Evolutionary conservation across 768 basidiomycete species (phyloP).

Genomic region (Postia placenta): DNA sequence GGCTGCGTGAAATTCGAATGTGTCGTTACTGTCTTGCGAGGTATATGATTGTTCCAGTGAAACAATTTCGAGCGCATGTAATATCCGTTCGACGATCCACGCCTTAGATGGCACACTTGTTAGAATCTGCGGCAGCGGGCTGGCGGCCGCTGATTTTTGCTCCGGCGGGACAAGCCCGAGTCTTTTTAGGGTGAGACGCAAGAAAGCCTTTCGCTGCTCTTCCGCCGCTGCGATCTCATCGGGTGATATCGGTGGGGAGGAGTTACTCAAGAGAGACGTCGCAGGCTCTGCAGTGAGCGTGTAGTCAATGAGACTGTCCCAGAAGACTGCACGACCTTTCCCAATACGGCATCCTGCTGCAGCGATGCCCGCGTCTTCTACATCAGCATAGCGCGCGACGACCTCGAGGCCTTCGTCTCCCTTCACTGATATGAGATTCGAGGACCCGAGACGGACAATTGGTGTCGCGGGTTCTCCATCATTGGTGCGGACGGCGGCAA

Average conservation of each 20-base stretch:
- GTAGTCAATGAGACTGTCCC: slow-evolving; percentile 55
- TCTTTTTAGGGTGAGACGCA: slow-evolving; percentile 28
- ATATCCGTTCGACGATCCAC: slow-evolving; percentile 32
- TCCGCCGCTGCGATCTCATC: slow-evolving; percentile 14
- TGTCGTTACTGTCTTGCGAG: slow-evolving; percentile 66
- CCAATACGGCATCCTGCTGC: not conserved
- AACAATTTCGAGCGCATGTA: slow-evolving; percentile 29
- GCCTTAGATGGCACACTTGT: slow-evolving; percentile 29
- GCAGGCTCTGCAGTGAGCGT: slow-evolving; percentile 36
- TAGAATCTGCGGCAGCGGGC: slow-evolving; percentile 25
- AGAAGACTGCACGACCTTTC: slow-evolving; percentile 35
- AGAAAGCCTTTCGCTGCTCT: slow-evolving; percentile 12
- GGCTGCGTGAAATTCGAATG: slow-evolving; percentile 51
- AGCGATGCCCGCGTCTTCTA: not conserved
- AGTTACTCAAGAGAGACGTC: slow-evolving; percentile 10
- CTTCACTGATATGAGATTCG: not conserved
- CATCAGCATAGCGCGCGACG: not conserved
- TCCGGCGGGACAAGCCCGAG: slow-evolving; percentile 40
- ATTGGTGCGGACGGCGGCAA: not conserved
- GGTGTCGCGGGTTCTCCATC: not conserved
- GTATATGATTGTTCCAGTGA: slow-evolving; percentile 27
- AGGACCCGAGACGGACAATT: not conserved
- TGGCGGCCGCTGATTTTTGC: slow-evolving; percentile 3
- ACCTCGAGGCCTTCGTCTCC: not conserved
- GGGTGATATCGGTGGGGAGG: not conserved